Conservation (phyloP, 176 grass and related monocot genomes). For the Oryza glumipatula region DNA sequence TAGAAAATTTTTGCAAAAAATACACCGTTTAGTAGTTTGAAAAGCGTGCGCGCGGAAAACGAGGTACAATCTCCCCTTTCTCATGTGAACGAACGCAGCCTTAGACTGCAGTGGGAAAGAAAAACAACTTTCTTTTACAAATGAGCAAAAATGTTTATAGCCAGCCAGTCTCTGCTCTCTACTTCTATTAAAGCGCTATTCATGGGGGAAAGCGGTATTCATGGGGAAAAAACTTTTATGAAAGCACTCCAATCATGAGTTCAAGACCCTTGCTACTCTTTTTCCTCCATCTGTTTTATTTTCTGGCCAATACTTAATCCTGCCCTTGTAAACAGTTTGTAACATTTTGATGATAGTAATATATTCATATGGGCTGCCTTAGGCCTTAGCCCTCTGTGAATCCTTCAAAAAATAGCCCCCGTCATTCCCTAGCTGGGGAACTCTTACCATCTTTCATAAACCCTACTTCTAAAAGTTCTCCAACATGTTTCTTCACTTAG, state of each 20-base stretch:
- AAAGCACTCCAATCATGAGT: too few species aligned
- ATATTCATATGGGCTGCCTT: background rate
- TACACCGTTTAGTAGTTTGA: too few species aligned
- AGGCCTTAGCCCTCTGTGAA: background rate
- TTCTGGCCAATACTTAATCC: background rate
- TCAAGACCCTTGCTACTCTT: background rate
- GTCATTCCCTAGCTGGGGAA: background rate
- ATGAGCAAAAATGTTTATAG: background rate
- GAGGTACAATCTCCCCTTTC: too few species aligned
- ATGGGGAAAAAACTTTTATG: too few species aligned
- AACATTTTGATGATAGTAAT: background rate
- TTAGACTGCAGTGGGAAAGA: constrained; percentile 2
- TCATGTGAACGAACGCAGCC: too few species aligned
- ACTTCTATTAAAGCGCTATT: background rate
- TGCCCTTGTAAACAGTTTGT: background rate
- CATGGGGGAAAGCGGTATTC: background rate
- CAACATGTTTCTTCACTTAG: constrained; percentile 1
- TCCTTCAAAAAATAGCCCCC: background rate
- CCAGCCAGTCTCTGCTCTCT: background rate
- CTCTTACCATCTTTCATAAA: background rate
- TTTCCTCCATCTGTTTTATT: background rate
- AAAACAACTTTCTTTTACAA: background rate
- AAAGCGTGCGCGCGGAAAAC: too few species aligned
- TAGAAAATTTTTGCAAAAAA: too few species aligned
- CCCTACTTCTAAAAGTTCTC: background rate